Conservation (phyloP, 306 rosid genomes). For the Benincasa hispida region DNA sequence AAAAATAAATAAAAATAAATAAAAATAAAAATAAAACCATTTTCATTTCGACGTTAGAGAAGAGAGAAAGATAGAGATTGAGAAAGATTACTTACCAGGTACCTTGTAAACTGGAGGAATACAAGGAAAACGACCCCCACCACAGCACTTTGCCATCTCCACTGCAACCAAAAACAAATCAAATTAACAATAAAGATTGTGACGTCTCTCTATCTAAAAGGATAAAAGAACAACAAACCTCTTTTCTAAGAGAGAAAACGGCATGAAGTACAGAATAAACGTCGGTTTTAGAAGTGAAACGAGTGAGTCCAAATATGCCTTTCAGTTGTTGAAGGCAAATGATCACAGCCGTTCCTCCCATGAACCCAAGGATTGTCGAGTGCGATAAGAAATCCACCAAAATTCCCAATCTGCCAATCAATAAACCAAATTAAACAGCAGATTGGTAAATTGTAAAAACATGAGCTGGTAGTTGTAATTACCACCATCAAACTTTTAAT, state of each 20-base stretch:
- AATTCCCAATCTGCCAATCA: conserved; percentile 53
- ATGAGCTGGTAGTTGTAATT: too few relatives aligned
- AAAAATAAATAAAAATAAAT: neutral
- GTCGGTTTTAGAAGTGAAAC: conserved; percentile 49
- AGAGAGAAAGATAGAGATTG: neutral
- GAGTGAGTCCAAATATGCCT: conserved; percentile 52
- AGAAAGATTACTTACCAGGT: conserved; percentile 28
- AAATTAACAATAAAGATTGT: neutral
- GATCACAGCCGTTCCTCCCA: conserved; percentile 73
- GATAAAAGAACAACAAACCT: conserved; percentile 18
- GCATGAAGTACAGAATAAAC: conserved; percentile 24
- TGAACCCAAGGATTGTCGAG: conserved; percentile 77
- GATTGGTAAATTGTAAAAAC: too few relatives aligned
- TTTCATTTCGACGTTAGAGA: neutral
- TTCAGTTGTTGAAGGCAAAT: conserved; percentile 60
- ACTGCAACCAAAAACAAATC: conserved; percentile 22
- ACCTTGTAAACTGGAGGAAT: conserved; percentile 41
- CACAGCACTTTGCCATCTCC: conserved; percentile 58
- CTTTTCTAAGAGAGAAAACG: conserved; percentile 21
- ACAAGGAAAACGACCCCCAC: conserved; percentile 38
- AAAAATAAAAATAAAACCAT: neutral
- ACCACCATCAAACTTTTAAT: too few relatives aligned
- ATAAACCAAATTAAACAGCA: neutral
- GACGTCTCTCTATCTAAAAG: neutral
- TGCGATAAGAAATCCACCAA: conserved; percentile 88